phyloP scores from a whole-genome alignment of 1,284 basidiomycete species.

The Malassezia slooffiae region DNA sequence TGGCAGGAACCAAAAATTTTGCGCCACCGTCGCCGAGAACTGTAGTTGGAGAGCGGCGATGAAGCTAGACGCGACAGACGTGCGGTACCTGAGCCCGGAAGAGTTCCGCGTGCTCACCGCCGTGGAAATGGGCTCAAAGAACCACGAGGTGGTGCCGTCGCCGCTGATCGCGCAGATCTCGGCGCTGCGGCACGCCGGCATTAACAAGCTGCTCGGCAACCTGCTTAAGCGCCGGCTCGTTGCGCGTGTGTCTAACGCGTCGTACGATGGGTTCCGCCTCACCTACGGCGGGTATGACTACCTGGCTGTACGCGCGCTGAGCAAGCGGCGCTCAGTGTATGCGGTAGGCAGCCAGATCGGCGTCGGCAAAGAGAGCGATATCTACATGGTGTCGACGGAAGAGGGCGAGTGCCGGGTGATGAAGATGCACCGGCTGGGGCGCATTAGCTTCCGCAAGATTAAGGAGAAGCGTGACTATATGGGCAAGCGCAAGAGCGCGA shows the following conservation, averaged over 20 bases:
- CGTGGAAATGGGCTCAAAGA: slow-evolving; percentile 95
- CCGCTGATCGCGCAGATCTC: slow-evolving; percentile 81
- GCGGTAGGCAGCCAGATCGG: slow-evolving; percentile 89
- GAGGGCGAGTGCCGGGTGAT: slow-evolving; percentile 76
- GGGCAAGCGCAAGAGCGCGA: slow-evolving; percentile 85
- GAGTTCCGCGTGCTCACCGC: slow-evolving; percentile 90
- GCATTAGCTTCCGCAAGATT: slow-evolving; percentile 90
- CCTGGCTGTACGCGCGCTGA: slow-evolving; percentile 82
- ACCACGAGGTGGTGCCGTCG: slow-evolving; percentile 89
- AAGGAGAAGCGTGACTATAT: slow-evolving; percentile 95
- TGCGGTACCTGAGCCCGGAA: slow-evolving; percentile 80
- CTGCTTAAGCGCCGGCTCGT: slow-evolving; percentile 85
- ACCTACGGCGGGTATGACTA: slow-evolving; percentile 98
- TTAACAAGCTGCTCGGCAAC: slow-evolving; percentile 80
- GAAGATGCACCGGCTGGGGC: slow-evolving; percentile 84
- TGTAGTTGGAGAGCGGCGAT: slow-evolving; percentile 44
- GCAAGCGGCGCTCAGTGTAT: slow-evolving; percentile 52
- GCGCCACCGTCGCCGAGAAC: neutral
- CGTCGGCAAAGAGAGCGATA: slow-evolving; percentile 95
- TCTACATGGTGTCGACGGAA: slow-evolving; percentile 78
- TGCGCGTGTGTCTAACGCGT: slow-evolving; percentile 76
- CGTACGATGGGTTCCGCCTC: slow-evolving; percentile 91
- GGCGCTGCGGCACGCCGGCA: slow-evolving; percentile 75
- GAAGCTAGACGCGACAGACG: slow-evolving; percentile 88
- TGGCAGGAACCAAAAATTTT: neutral